Evolutionary conservation across 2,329 filamentous ascomycete species (phyloP).

Genomic region (Fusarium sp.): DNA sequence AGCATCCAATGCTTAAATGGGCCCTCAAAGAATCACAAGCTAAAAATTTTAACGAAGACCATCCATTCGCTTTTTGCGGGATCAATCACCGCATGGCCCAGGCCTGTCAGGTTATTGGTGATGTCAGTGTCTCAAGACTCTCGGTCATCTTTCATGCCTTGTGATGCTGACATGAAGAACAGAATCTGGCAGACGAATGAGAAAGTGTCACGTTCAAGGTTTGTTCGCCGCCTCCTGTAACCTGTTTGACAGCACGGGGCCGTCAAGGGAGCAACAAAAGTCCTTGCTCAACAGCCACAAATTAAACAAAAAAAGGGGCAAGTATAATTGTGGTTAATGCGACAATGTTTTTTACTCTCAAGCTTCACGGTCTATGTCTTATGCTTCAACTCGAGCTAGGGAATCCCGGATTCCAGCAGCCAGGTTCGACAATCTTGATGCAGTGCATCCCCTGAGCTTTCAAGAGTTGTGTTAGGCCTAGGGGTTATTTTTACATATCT

Average conservation of each 20-base stretch:
- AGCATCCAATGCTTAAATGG: not conserved
- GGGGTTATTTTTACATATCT: constrained; percentile 33
- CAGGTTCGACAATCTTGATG: not conserved
- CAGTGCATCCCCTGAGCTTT: not conserved
- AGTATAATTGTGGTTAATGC: constrained; percentile 3
- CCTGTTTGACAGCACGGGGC: not conserved
- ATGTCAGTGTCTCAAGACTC: constrained; percentile 40
- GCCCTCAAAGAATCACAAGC: constrained; percentile 12
- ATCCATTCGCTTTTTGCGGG: constrained; percentile 20
- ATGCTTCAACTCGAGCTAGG: not conserved
- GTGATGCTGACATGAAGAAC: constrained; percentile 13
- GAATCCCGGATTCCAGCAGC: constrained; percentile 13
- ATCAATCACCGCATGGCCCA: constrained; percentile 37
- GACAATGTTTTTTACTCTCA: constrained; percentile 9
- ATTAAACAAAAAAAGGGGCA: constrained; percentile 21
- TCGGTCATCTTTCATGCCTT: constrained; percentile 3
- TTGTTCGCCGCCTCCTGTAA: not conserved
- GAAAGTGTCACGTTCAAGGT: not conserved
- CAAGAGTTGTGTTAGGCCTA: constrained; percentile 17
- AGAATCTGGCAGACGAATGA: not conserved
- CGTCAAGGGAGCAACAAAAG: constrained; percentile 7
- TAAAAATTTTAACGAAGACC: constrained; percentile 11
- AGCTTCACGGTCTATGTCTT: constrained; percentile 14
- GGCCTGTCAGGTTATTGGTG: constrained; percentile 38
- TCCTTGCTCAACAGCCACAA: constrained; percentile 12